A percentile compares a stretch with the other conserved stretches of the same genome.
Conservation (phyloP, 2,329 filamentous ascomycete genomes). For the Zymoseptoria tritici region DNA sequence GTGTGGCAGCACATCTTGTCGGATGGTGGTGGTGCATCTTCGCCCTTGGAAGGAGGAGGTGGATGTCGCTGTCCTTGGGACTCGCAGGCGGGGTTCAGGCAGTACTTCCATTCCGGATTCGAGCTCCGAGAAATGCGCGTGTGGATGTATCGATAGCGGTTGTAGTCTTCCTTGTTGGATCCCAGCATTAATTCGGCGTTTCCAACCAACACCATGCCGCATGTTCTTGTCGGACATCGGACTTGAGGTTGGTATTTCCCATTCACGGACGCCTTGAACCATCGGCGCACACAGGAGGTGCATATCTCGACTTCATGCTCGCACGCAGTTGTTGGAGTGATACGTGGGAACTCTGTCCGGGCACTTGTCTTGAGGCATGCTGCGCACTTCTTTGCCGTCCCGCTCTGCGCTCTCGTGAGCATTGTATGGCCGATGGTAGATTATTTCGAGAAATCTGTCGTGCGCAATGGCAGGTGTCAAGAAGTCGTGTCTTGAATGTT, state of each 20-base stretch:
- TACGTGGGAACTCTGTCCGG: background rate
- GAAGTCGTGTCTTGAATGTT: background rate
- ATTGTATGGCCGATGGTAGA: background rate
- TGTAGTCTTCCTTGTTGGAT: background rate
- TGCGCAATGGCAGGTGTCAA: background rate
- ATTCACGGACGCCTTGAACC: background rate
- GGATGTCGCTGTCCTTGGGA: slow-evolving; percentile 14
- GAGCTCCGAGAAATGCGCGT: background rate
- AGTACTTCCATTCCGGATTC: background rate
- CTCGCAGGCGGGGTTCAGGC: background rate
- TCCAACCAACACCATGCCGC: background rate
- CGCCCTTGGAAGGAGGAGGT: background rate
- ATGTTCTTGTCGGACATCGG: background rate
- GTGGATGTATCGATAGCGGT: background rate
- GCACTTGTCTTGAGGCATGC: background rate
- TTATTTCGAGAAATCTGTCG: background rate
- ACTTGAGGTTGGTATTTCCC: background rate
- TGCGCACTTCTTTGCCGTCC: background rate
- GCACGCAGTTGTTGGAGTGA: background rate
- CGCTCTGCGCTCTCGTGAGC: background rate
- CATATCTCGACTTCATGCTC: background rate
- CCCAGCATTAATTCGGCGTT: background rate
- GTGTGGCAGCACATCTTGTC: slow-evolving; percentile 3
- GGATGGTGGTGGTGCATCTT: background rate
- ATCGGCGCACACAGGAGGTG: background rate